Percentiles rank a stretch among this genome's conserved stretches.
phyloP scores from a whole-genome alignment of 2,329 filamentous ascomycete species.

The Aspergillus piperis region DNA sequence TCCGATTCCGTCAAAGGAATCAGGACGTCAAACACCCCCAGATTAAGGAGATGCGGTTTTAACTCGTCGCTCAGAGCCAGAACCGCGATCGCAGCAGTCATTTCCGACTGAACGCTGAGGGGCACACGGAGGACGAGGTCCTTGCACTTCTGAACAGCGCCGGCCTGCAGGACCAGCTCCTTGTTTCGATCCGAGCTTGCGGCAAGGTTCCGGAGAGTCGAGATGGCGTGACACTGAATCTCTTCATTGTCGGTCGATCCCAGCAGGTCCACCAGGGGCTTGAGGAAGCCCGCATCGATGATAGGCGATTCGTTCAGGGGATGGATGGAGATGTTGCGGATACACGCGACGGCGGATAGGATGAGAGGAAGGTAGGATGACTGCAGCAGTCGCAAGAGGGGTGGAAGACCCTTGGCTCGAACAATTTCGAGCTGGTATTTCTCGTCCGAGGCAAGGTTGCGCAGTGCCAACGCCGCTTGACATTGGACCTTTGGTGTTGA shows the following conservation, averaged over 20 bases:
- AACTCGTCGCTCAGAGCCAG: constrained; percentile 93
- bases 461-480: constrained; percentile 88
- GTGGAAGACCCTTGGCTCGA: constrained; percentile 78
- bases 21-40: constrained; percentile 93
- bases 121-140: constrained; percentile 92
- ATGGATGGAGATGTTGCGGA: constrained; percentile 98
- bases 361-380: constrained; percentile 95
- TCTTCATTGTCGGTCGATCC: constrained; percentile 97
- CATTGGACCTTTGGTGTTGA: constrained; percentile 97
- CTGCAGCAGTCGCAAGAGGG: constrained; percentile 84
- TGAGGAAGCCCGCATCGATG: constrained; percentile 94
- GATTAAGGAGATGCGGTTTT: constrained; percentile 83
- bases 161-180: constrained; percentile 92
- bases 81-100: constrained; percentile 99
- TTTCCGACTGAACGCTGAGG: constrained; percentile 93
- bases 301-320: constrained; percentile 97
- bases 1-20: constrained; percentile 93
- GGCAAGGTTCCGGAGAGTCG: constrained; percentile 89
- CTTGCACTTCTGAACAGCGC: constrained; percentile 98
- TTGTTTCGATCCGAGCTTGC: constrained; percentile 98
- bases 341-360: constrained; percentile 94
- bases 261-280: constrained; percentile 87
- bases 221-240: constrained; percentile 98
- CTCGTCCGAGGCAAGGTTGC: constrained; percentile 95
- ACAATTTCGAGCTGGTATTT: constrained; percentile 99